Percentiles rank a stretch among this genome's conserved stretches.
phyloP scores from a whole-genome alignment of 1,284 basidiomycete species.

The Moniliella sp. region DNA sequence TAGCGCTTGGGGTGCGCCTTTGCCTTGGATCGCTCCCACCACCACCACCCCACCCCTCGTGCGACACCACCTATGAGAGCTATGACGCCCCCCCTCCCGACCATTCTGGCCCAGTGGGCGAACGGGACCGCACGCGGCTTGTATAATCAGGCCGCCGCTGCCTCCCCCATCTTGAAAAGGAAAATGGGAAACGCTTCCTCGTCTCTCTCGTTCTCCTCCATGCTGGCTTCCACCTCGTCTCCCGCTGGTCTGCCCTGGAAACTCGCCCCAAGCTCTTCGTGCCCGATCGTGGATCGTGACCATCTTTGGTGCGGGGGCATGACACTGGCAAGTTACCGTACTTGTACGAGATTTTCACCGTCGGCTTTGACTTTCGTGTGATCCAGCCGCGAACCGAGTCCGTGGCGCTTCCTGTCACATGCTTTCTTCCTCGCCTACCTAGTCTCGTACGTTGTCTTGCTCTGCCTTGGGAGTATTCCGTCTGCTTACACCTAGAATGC shows the following conservation, averaged over 20 bases:
- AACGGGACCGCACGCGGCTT: too few species aligned
- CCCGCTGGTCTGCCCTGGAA: slow-evolving; percentile 11
- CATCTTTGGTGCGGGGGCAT: slow-evolving; percentile 22
- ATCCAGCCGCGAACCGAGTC: slow-evolving; percentile 12
- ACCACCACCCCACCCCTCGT: too few species aligned
- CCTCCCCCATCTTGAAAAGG: too few species aligned
- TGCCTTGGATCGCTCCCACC: too few species aligned
- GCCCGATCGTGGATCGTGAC: slow-evolving; percentile 32
- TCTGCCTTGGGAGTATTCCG: not conserved
- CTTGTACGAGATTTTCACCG: slow-evolving; percentile 14
- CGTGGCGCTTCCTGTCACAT: slow-evolving; percentile 14
- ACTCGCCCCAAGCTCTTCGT: slow-evolving; percentile 15
- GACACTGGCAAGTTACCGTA: slow-evolving; percentile 20
- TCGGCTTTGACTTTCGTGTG: slow-evolving; percentile 14
- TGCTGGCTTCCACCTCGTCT: slow-evolving; percentile 15
- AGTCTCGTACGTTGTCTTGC: slow-evolving; percentile 4
- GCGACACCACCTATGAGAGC: too few species aligned
- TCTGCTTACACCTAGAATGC: not conserved
- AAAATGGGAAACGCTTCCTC: too few species aligned
- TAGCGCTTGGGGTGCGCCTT: too few species aligned
- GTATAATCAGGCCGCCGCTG: too few species aligned
- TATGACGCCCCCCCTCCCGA: too few species aligned
- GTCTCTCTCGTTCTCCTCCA: slow-evolving; percentile 20
- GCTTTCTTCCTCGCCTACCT: slow-evolving; percentile 30
- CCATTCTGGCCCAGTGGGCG: too few species aligned